Conservation (phyloP, 352 stramenopile genomes). For the Globisporangium radiosum region DNA sequence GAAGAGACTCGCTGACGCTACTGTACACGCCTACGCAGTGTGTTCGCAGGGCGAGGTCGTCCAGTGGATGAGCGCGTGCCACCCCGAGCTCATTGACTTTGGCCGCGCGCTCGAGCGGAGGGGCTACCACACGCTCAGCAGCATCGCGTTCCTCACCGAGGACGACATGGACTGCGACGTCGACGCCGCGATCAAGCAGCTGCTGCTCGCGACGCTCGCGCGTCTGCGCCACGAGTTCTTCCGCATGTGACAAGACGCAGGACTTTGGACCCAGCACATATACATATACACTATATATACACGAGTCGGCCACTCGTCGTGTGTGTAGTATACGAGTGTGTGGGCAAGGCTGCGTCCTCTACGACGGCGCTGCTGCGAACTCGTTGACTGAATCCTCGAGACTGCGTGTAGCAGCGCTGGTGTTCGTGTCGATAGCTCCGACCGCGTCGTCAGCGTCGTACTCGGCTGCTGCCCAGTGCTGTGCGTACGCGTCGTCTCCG, state of each 20-base stretch:
- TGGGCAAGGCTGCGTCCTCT: too few species aligned
- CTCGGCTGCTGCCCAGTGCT: too few species aligned
- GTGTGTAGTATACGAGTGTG: too few species aligned
- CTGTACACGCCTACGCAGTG: constrained; percentile 20
- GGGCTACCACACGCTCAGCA: constrained; percentile 67
- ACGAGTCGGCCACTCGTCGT: too few species aligned
- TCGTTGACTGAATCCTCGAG: too few species aligned
- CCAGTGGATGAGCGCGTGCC: constrained; percentile 80
- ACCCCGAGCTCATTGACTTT: constrained; percentile 55
- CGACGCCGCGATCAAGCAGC: constrained; percentile 26
- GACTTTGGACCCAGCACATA: too few species aligned
- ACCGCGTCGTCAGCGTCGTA: too few species aligned
- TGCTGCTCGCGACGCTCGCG: constrained; percentile 61
- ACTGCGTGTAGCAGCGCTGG: too few species aligned
- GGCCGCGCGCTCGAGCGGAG: constrained; percentile 49
- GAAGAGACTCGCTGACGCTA: background rate
- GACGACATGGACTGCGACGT: constrained; percentile 45
- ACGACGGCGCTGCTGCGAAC: too few species aligned
- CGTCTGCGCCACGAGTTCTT: constrained; percentile 74
- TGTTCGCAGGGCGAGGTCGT: constrained; percentile 76
- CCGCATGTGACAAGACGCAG: constrained; percentile 46
- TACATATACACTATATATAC: too few species aligned
- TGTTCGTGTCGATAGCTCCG: too few species aligned
- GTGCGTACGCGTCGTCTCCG: too few species aligned
- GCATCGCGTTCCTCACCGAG: constrained; percentile 78